These are phyloP conservation scores for Lophium mytilinum DNA, from an alignment of 495 filamentous ascomycete genomes.

Conservation along the genomic window DNA sequence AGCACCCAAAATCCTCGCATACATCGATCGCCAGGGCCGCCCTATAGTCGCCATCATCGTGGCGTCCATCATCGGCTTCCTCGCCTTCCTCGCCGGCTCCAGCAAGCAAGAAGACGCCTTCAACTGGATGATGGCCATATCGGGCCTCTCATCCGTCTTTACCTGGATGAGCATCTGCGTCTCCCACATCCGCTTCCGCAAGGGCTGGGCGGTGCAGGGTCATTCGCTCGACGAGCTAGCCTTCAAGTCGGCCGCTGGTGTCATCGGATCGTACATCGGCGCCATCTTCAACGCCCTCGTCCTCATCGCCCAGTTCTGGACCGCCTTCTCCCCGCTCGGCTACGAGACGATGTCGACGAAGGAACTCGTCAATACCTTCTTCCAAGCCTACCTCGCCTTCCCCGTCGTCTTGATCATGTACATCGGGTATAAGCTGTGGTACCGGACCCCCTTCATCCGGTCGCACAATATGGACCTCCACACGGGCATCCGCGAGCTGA, in stretches of 20 bases:
- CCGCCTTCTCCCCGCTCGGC: constrained; percentile 70
- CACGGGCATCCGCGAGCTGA: constrained; percentile 83
- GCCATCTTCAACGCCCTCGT: constrained; percentile 71
- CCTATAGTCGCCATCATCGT: constrained; percentile 59
- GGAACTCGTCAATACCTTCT: constrained; percentile 56
- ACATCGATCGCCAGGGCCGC: constrained; percentile 34
- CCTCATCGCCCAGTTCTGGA: constrained; percentile 92
- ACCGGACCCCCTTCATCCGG: constrained; percentile 58
- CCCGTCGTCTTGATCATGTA: constrained; percentile 75
- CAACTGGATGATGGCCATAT: constrained; percentile 82
- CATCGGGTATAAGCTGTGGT: constrained; percentile 70
- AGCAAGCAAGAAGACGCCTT: constrained; percentile 56
- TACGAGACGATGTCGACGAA: constrained; percentile 37
- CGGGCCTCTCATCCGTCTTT: constrained; percentile 81
- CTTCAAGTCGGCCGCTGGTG: constrained; percentile 71
- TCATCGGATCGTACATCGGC: constrained; percentile 78
- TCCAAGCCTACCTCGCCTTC: constrained; percentile 68
- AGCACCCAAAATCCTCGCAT: constrained; percentile 33
- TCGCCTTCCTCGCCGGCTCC: constrained; percentile 71
- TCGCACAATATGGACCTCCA: constrained; percentile 70
- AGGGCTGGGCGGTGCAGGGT: constrained; percentile 63
- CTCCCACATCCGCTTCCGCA: constrained; percentile 85
- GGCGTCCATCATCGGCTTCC: constrained; percentile 61
- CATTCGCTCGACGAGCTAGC: constrained; percentile 66
- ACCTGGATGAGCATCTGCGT: constrained; percentile 90